Evolutionary conservation across 345 rosid genomes (phyloP), one percentile per base, ranked within the genome.

Genomic region (Hibiscus trionum): DNA sequence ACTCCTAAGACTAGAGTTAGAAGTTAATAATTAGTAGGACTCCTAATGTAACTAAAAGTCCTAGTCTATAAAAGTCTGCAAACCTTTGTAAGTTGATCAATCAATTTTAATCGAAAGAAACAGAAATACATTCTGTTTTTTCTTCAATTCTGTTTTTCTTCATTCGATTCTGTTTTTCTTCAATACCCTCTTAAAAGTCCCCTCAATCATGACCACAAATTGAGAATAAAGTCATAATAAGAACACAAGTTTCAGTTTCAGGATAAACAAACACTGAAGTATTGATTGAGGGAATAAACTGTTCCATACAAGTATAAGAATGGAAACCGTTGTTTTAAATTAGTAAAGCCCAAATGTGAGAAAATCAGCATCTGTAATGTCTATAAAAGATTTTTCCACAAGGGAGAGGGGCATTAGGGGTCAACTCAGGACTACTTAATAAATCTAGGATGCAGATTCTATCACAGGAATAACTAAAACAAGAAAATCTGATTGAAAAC

Each of bases 401-500:
- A 70, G 21, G 62, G 37, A 19, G 3, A 70, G 7, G 50, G 39
- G 12, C 8, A 39, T 57, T n/a, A 70, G 11, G 21, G 35, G 17
- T 57, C 31, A 57, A 56, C 63, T 55, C 35, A 57, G 33, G 39
- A 35, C 55, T 60, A 29, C 63, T 39, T 35, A 26, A 39, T 44
- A 67, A 59, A 46, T 17, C 29, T 24, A 60, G 73, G 58, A 74
- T 57, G 59, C n/a, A 77, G 35, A 26, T 4, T 17, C 44, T 53
- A 11, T 17, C 33, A 61, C 2, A 10, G 42, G 29, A 69, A 56
- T 15, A 77, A 12, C 12, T 49, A 16, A 21, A 27, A 31, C 35
- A 31, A 33, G 33, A 39, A 68, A 29, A 68, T 50, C 27, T 31
- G 70, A 78, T 3, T 5, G 65, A 31, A 69, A 81, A 84, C 97